phyloP scores from a whole-genome alignment of 331 rosid genomes.

The Quercus phellos region DNA sequence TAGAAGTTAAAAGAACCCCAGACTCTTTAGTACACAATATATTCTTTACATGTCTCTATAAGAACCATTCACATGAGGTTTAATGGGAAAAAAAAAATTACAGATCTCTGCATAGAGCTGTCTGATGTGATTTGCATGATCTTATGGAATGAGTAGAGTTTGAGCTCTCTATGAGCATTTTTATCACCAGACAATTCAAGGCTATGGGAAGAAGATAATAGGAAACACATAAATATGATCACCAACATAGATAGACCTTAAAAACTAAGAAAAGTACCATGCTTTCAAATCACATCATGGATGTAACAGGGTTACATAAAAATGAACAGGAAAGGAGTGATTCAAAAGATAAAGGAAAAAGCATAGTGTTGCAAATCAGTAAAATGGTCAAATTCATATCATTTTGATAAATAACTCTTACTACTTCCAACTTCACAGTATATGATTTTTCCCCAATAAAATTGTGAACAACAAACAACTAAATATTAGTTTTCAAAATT shows the following conservation, averaged over 20 bases:
- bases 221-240: neutral
- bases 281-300: neutral
- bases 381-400: neutral
- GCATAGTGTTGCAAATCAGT: neutral
- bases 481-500: no score
- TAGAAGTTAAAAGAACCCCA: neutral
- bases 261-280: neutral
- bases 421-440: neutral
- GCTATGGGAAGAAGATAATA: neutral
- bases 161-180: neutral
- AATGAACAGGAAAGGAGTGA: neutral
- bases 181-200: neutral
- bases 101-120: neutral
- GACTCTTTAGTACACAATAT: neutral
- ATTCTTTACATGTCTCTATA: neutral
- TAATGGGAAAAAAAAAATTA: neutral
- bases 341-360: neutral
- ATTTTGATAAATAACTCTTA: neutral
- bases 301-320: neutral
- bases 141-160: neutral
- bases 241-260: neutral
- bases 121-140: neutral
- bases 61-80: neutral
- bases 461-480: no score
- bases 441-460: no score